A percentile compares a stretch with the other conserved stretches of the same genome.
Evolutionary conservation across 78 protist species (phyloP).

Genomic region (Acrasis kona): DNA sequence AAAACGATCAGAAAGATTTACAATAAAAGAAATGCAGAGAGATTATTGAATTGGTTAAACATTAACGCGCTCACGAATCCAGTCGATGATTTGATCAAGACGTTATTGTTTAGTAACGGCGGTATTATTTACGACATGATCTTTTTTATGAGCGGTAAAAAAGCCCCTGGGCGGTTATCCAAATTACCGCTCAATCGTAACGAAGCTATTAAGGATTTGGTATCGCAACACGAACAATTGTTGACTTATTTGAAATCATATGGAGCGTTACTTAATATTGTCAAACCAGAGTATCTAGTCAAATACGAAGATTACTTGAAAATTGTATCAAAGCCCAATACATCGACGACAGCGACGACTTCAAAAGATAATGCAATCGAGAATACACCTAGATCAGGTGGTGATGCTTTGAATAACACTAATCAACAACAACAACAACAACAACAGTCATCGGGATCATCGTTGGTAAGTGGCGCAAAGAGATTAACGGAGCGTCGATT

Average conservation of each 20-base stretch:
- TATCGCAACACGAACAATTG: neutral
- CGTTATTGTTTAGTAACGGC: neutral
- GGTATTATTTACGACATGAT: neutral
- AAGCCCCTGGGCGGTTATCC: neutral
- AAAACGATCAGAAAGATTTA: neutral
- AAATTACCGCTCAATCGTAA: too few relatives aligned
- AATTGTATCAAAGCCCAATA: neutral
- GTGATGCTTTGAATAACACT: too few relatives aligned
- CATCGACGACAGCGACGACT: neutral
- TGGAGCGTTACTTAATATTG: constrained; percentile 10
- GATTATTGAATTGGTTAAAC: constrained; percentile 13
- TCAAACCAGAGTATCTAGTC: constrained; percentile 26
- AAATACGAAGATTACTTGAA: constrained; percentile 15
- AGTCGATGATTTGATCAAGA: constrained; percentile 10
- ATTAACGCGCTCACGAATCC: constrained; percentile 10
- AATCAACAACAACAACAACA: too few relatives aligned
- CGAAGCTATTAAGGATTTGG: too few relatives aligned
- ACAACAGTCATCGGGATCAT: too few relatives aligned
- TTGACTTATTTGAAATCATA: neutral
- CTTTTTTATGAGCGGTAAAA: neutral
- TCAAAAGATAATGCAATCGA: neutral
- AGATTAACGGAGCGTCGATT: constrained; percentile 18
- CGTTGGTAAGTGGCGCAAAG: too few relatives aligned
- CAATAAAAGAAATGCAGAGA: neutral
- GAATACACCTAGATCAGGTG: neutral